phyloP scores from a whole-genome alignment of 2,329 filamentous ascomycete species.

The Claviceps cyperi region DNA sequence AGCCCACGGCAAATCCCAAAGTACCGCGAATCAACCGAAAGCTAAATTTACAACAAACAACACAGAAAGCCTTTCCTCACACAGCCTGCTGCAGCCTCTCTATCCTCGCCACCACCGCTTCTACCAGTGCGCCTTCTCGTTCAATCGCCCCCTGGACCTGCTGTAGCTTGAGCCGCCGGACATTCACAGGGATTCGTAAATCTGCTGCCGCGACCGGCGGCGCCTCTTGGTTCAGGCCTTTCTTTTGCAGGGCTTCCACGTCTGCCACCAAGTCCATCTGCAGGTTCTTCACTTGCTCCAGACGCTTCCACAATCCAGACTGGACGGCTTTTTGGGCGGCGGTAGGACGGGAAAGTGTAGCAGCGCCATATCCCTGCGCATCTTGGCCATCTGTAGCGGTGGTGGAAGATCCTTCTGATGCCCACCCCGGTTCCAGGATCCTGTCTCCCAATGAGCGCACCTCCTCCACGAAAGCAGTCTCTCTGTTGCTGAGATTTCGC shows the following conservation, averaged over 20 bases:
- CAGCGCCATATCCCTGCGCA: background rate
- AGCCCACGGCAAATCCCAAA: too few relatives aligned
- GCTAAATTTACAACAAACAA: too few relatives aligned
- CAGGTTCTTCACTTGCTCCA: constrained; percentile 33
- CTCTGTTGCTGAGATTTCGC: constrained; percentile 29
- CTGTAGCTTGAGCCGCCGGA: constrained; percentile 47
- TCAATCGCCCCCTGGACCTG: constrained; percentile 50
- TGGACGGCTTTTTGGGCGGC: background rate
- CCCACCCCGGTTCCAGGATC: constrained; percentile 22
- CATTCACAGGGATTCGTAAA: constrained; percentile 41
- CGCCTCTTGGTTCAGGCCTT: constrained; percentile 13
- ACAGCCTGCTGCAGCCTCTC: constrained; percentile 35
- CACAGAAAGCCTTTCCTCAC: constrained; percentile 5
- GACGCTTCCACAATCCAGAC: constrained; percentile 6
- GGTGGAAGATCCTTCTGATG: background rate
- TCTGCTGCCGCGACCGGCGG: constrained; percentile 23
- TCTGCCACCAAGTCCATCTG: constrained; percentile 29
- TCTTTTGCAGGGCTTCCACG: constrained; percentile 29
- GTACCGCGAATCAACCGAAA: too few relatives aligned
- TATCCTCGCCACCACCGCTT: constrained; percentile 48
- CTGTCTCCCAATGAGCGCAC: constrained; percentile 40
- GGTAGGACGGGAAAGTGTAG: background rate
- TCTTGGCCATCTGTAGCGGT: background rate
- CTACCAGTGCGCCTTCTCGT: constrained; percentile 52
- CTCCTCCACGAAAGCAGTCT: constrained; percentile 31